Conservation (phyloP, 1,139 yeast genomes). For the Hansenula lynferdii region DNA sequence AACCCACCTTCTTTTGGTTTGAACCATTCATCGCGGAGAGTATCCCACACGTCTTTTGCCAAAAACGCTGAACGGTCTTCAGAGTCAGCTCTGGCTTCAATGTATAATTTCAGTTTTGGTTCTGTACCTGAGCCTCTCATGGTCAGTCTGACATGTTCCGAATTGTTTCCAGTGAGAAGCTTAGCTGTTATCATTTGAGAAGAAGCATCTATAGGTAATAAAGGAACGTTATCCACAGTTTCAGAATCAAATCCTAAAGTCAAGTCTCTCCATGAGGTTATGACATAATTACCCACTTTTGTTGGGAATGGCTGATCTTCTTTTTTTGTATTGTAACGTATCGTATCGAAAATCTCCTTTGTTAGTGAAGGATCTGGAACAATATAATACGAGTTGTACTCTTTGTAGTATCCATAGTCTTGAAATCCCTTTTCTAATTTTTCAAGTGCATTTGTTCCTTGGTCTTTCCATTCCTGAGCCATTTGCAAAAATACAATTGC, state of each 20-base stretch:
- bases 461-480: slow-evolving; percentile 43
- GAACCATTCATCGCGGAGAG: slow-evolving; percentile 55
- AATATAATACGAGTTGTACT: slow-evolving; percentile 81
- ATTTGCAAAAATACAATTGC: slow-evolving; percentile 74
- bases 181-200: slow-evolving; percentile 86
- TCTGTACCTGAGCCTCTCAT: slow-evolving; percentile 96
- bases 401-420: slow-evolving; percentile 76
- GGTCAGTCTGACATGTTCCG: slow-evolving; percentile 61
- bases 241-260: slow-evolving; percentile 77
- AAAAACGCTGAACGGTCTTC: slow-evolving; percentile 43
- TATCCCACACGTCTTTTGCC: slow-evolving; percentile 68
- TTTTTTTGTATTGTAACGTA: slow-evolving; percentile 29
- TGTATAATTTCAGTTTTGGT: slow-evolving; percentile 88
- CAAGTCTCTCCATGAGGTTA: slow-evolving; percentile 74
- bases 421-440: slow-evolving; percentile 55
- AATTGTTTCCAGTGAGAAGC: slow-evolving; percentile 15
- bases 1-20: slow-evolving; percentile 40
- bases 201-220: slow-evolving; percentile 61
- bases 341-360: slow-evolving; percentile 45
- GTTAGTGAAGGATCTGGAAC: slow-evolving; percentile 50
- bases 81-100: slow-evolving; percentile 60
- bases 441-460: slow-evolving; percentile 30
- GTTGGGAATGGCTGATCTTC: slow-evolving; percentile 24
- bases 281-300: slow-evolving; percentile 35
- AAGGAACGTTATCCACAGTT: slow-evolving; percentile 53